A percentile compares a stretch with the other conserved stretches of the same genome.
phyloP scores from a whole-genome alignment of 352 stramenopile species.

The Phytophthora boehmeriae region DNA sequence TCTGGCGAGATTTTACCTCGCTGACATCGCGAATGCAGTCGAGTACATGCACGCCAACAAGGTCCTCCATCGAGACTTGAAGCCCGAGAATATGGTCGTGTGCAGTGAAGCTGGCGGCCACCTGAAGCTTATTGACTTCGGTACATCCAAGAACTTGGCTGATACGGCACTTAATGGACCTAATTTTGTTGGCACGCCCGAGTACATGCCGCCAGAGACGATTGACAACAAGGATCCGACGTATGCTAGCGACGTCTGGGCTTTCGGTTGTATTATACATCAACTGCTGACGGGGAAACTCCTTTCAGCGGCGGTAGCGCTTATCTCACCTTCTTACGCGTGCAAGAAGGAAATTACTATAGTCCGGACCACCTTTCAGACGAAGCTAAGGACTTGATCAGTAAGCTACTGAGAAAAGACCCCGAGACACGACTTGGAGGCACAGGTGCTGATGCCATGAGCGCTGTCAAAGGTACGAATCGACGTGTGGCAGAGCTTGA shows the following conservation, averaged over 20 bases:
- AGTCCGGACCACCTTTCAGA: constrained; percentile 70
- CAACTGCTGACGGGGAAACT: constrained; percentile 80
- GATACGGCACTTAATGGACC: constrained; percentile 71
- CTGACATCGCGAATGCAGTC: constrained; percentile 90
- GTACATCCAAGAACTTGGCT: constrained; percentile 76
- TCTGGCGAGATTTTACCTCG: constrained; percentile 86
- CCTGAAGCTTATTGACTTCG: constrained; percentile 84
- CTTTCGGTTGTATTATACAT: constrained; percentile 78
- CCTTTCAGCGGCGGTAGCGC: constrained; percentile 79
- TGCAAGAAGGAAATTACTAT: constrained; percentile 64
- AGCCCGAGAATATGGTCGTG: constrained; percentile 97
- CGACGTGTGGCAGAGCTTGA: background rate
- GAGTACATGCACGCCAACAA: constrained; percentile 93
- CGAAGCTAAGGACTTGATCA: constrained; percentile 67
- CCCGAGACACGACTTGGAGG: constrained; percentile 39
- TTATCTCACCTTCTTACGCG: constrained; percentile 82
- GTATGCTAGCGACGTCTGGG: constrained; percentile 73
- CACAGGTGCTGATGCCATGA: constrained; percentile 37
- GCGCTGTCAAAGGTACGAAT: constrained; percentile 63
- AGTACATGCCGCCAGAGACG: constrained; percentile 89
- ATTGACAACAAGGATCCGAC: constrained; percentile 82
- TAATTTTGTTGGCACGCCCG: constrained; percentile 89
- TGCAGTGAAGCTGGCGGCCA: constrained; percentile 53
- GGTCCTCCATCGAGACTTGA: constrained; percentile 94
- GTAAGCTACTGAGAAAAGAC: constrained; percentile 54